Base-by-base conservation (phyloP, 1,139 yeast genomes). In the Spathaspora sp. region DNA sequence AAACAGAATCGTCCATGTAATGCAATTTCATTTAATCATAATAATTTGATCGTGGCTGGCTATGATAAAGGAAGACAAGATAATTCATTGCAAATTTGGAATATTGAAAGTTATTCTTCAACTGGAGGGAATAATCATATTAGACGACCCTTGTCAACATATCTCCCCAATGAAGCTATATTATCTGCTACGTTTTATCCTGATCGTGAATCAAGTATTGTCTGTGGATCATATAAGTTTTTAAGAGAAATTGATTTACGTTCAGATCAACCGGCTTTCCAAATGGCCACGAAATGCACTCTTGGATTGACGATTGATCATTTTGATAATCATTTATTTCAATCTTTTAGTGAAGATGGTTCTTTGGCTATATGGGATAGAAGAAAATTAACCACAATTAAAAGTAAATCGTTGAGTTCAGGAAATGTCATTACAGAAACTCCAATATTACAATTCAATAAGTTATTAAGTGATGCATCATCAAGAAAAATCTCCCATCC, bases 301-400 rank as follows among this genome's bases (percentile, higher is more conserved):
- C 73, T 81, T 53, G 88, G 88, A 10, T 74, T 91, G 40, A 74
- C 79, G 8, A 71, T 85, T 37, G 93, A 89, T 58, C 93, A 87
- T 3, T 81, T 82, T 56, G 71, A 70, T 46, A 76, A 76, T 33
- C 75, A 80, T 63, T 76, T 80, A 53, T 88, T 89, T 63, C 81
- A 89, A 36, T 83, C 95, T 0, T 80, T 80, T 53, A 80, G 89
- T 44, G 97, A 89, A 56, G 95, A 88, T 57, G 96, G 97, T 1
- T 80, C 95, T 0, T 68, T 90, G 47, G 84, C 93, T 0, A 74
- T 90, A 11, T 91, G 96, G 95, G 98, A 91, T 61, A 76, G 95
- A 50, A 75, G 97, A 49, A 83, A 79, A 53, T 64, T 89, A 43
- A 60, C 69, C 0, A 47, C 48, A 3, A 43, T 54, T 25, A 62